Evolutionary conservation across 306 rosid species (phyloP), one percentile per base, ranked within the genome.

Genomic region (Psophocarpus tetragonolobus): DNA sequence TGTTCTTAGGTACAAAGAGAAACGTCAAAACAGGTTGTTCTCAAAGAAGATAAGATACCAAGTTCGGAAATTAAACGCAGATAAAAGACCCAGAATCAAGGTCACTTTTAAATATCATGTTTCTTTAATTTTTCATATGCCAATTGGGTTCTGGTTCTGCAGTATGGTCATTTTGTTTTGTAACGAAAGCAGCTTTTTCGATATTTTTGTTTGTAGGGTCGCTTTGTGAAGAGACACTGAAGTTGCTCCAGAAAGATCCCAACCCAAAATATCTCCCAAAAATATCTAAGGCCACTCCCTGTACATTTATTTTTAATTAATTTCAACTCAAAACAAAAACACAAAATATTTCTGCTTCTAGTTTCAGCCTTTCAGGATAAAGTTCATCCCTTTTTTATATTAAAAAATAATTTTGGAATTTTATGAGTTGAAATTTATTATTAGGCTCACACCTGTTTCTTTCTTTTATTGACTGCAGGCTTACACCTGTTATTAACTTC

Each of bases 11-110:
- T 93, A 91, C 92, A 92, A 84, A 70, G 96, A 92, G 83, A 92
- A 92, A 76, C 86, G 96, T 3, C 97, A 89, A 60, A 87, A 68
- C 75, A 83, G 97, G 66, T 84, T 92, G 76, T 92, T 92, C 89
- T 89, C 96, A 26, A 90, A 92, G 91, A 92, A 90, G 97, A 92
- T 92, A 89, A 90, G 97, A 81, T 92, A 92, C 84, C 91, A 90
- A 83, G 97, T 92, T 76, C 91, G 97, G 13, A 92, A 90, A 69
- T 80, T 92, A 83, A 92, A 92, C 60, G 97, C 96, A 13, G 97
- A 92, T 83, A 88, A 86, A 87, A 90, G 97, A 87, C 96, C 97
- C 0, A 90, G 96, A 84, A 84, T 87, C 84, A 92, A 92, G 94
- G 97, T 92, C 82, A 57, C 54, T 76, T 71, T 72, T 15, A 18